Percentiles rank a stretch among this genome's conserved stretches.
Conservation (phyloP, 1,284 basidiomycete genomes). For the Ceratobasidium sp. region DNA sequence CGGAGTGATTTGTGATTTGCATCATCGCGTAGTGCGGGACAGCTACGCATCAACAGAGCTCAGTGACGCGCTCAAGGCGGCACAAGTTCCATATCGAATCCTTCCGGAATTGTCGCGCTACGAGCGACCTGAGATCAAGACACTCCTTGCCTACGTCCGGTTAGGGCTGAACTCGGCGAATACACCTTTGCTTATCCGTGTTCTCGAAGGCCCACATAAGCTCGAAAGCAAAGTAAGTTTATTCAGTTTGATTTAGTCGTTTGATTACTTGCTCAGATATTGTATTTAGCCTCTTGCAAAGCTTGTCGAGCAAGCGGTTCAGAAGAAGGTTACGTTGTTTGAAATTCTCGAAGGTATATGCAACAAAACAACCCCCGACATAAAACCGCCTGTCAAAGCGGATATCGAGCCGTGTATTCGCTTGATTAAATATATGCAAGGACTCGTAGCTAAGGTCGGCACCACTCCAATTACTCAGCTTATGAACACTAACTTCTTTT, state of each 20-base stretch:
- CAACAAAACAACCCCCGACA: conserved; percentile 70
- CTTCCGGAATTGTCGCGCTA: conserved; percentile 91
- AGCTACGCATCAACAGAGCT: too few relatives aligned
- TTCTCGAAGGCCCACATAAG: conserved; percentile 78
- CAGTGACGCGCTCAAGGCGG: conserved; percentile 73
- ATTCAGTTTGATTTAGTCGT: too few relatives aligned
- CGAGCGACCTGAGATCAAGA: conserved; percentile 88
- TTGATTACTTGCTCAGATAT: too few relatives aligned
- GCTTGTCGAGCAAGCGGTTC: conserved; percentile 68
- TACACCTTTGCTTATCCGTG: conserved; percentile 80
- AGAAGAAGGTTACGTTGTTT: conserved; percentile 70
- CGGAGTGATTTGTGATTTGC: background rate
- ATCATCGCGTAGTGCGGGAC: too few relatives aligned
- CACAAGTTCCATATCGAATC: conserved; percentile 82
- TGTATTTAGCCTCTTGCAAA: conserved; percentile 76
- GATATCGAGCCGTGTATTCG: conserved; percentile 74
- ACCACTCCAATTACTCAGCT: too few relatives aligned
- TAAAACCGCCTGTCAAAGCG: conserved; percentile 75
- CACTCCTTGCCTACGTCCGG: conserved; percentile 89
- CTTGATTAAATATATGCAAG: conserved; percentile 68
- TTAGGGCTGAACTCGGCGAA: conserved; percentile 87
- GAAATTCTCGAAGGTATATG: conserved; percentile 74
- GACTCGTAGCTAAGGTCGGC: conserved; percentile 69
- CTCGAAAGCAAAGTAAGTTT: too few relatives aligned
- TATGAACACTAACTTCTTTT: too few relatives aligned